Conservation (phyloP, 164 flowering plant species). For the Vitis vinifera region DNA sequence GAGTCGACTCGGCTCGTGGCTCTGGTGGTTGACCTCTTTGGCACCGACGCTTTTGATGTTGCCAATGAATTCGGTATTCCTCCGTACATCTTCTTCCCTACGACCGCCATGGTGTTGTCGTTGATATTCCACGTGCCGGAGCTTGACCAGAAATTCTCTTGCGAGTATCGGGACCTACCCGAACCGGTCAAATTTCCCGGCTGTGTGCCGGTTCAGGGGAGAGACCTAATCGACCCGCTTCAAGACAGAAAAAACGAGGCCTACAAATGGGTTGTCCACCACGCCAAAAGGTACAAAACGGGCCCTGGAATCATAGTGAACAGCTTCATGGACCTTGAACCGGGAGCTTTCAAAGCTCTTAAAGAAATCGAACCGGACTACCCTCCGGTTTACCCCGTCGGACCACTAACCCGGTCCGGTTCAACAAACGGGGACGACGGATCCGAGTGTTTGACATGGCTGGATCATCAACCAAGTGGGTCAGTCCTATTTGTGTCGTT, state of each 20-base stretch:
- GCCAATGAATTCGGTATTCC: slow-evolving; percentile 18
- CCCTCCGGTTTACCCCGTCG: slow-evolving; percentile 29
- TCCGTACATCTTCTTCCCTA: slow-evolving; percentile 15
- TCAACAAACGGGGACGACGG: slow-evolving; percentile 2
- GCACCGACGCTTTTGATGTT: slow-evolving; percentile 19
- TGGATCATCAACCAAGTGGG: slow-evolving; percentile 32
- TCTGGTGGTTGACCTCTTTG: slow-evolving; percentile 29
- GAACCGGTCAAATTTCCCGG: slow-evolving; percentile 35
- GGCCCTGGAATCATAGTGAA: slow-evolving; percentile 35
- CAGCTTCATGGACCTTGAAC: slow-evolving; percentile 28
- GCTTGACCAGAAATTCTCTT: slow-evolving; percentile 7
- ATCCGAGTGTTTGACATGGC: slow-evolving; percentile 22
- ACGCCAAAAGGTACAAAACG: not conserved
- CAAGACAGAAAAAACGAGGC: slow-evolving; percentile 17
- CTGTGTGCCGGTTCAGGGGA: slow-evolving; percentile 21
- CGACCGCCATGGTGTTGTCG: slow-evolving; percentile 13
- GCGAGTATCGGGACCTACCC: slow-evolving; percentile 22
- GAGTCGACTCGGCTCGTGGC: slow-evolving; percentile 13
- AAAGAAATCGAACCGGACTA: not conserved
- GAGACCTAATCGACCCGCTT: slow-evolving; percentile 16
- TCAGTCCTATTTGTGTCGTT: slow-evolving; percentile 37
- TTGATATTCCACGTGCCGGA: slow-evolving; percentile 15
- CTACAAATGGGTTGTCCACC: slow-evolving; percentile 15
- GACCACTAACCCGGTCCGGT: slow-evolving; percentile 16
- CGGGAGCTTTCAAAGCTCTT: slow-evolving; percentile 17